Evolutionary conservation across 208 protist genomes (phyloP), one percentile per base, ranked within the genome.

Genomic region (Jaenimonas drosophilae): DNA sequence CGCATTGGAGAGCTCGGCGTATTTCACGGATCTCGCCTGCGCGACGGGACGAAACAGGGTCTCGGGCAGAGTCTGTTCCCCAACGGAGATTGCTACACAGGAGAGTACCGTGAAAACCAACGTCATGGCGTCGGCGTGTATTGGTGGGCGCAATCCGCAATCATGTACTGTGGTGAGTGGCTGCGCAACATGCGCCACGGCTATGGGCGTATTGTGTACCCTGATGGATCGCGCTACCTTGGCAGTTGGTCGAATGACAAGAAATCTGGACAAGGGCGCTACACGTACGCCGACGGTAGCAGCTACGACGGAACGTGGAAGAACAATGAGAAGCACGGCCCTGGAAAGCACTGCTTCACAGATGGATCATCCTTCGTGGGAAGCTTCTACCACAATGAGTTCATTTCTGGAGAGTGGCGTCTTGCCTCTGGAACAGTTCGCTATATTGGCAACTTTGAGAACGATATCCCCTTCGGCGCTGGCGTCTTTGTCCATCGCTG

Each of bases 1-100:
- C 72, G 71, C 30, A 81, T 94, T 45, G 87, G 87, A 33, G 87
- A 94, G 69, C 70, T 94, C n/a, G 87, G 87, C 37, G 61, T 91
- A 1, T 94, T 83, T 53, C 20, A 71, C n/a, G 87, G 87, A 11
- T 53, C 70, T 1, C 72, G 82, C 2, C 47, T 70, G 42, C 51
- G 63, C 1, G 71, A 86, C 57, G 74, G 77, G n/a, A 88, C 76
- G n/a, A 94, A 94, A 52, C 59, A 86, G 26, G 86, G 86, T 21
- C 72, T 94, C 20, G 86, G 86, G 1, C 76, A 89, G 56, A 81
- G 59, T 21, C 73, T 94, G 23, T 94, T 80, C 53, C 78, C 79
- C 24, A 86, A 78, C 36, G 86, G 86, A 27, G 86, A 94, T 55
- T 81, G 66, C 49, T 94, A 94, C 60, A 48, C 79, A 0, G 86